These are phyloP conservation scores for Neofusicoccum laricinum DNA, from an alignment of 2,329 filamentous ascomycete genomes.

Conservation along the genomic window DNA sequence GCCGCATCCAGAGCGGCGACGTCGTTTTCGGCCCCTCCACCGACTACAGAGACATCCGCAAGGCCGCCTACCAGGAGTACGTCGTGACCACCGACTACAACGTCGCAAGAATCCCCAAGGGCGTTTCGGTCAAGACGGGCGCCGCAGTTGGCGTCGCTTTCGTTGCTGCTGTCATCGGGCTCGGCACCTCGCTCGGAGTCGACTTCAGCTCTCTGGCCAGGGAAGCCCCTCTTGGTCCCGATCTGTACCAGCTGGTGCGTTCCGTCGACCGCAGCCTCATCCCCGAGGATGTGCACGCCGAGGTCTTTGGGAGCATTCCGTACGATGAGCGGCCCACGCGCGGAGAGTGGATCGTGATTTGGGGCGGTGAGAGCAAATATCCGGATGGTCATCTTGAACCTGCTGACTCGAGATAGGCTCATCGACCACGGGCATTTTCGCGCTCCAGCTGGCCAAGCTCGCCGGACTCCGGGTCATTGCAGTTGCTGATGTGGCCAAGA, in stretches of 20 bases:
- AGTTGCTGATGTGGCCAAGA: slow-evolving; percentile 65
- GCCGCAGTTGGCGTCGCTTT: slow-evolving; percentile 69
- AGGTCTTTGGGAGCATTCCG: slow-evolving; percentile 58
- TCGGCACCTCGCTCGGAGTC: slow-evolving; percentile 68
- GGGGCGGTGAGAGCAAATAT: slow-evolving; percentile 52
- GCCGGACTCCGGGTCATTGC: slow-evolving; percentile 64
- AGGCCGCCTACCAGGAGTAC: slow-evolving; percentile 70
- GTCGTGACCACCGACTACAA: slow-evolving; percentile 65
- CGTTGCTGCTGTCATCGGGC: slow-evolving; percentile 63
- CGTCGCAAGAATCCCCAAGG: slow-evolving; percentile 58
- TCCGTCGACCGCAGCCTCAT: slow-evolving; percentile 47
- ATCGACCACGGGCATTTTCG: slow-evolving; percentile 66
- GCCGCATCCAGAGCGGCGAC: slow-evolving; percentile 44
- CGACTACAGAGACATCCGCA: slow-evolving; percentile 70
- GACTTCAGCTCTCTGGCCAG: slow-evolving; percentile 51
- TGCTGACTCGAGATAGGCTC: slow-evolving; percentile 56
- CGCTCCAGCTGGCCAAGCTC: slow-evolving; percentile 66
- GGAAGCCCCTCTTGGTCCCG: slow-evolving; percentile 49
- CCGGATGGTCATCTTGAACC: accelerated
- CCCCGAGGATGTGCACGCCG: slow-evolving; percentile 59
- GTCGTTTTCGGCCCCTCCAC: slow-evolving; percentile 62
- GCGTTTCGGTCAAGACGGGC: slow-evolving; percentile 50
- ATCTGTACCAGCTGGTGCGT: slow-evolving; percentile 55
- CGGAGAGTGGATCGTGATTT: slow-evolving; percentile 71
- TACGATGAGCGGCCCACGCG: slow-evolving; percentile 52